Evolutionary conservation across 176 grass and related monocot species (phyloP).

Genomic region (Olyra latifolia): DNA sequence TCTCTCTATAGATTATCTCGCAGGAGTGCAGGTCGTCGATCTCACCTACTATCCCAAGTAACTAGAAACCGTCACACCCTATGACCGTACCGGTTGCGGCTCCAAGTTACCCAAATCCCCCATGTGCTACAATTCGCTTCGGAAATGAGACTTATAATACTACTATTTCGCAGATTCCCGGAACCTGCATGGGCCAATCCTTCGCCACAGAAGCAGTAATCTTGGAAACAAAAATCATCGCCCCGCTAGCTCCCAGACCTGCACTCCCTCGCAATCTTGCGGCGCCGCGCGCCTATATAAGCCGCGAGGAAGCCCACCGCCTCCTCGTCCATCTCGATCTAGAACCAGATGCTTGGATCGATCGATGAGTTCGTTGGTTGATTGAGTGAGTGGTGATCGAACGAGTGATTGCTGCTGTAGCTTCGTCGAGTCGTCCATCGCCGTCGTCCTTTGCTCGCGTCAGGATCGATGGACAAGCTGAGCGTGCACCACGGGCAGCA

Average conservation of each 20-base stretch:
- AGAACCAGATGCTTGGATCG: background rate
- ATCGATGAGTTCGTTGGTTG: constrained; percentile 5
- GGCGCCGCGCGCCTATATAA: constrained; percentile 45
- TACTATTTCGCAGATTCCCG: constrained; percentile 25
- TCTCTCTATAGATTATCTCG: background rate
- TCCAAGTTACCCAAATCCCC: background rate
- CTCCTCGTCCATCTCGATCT: background rate
- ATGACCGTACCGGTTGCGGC: constrained; percentile 25
- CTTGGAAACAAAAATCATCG: constrained; percentile 25
- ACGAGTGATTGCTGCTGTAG: background rate
- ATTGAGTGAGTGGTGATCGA: constrained; percentile 3
- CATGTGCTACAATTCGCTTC: background rate
- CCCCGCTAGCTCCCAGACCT: background rate
- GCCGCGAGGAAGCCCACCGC: background rate
- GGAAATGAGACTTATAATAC: background rate
- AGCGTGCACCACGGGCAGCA: constrained; percentile 44
- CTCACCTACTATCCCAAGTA: constrained; percentile 12
- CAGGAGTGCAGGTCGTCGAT: background rate
- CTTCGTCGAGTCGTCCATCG: background rate
- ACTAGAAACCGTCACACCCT: constrained; percentile 28
- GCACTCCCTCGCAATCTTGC: background rate
- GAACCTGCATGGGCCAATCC: constrained; percentile 35
- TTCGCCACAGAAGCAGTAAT: background rate
- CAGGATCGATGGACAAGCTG: constrained; percentile 40
- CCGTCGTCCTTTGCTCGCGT: background rate